Conservation (phyloP, 2,329 filamentous ascomycete species). For the Ophiocordyceps sinensis region DNA sequence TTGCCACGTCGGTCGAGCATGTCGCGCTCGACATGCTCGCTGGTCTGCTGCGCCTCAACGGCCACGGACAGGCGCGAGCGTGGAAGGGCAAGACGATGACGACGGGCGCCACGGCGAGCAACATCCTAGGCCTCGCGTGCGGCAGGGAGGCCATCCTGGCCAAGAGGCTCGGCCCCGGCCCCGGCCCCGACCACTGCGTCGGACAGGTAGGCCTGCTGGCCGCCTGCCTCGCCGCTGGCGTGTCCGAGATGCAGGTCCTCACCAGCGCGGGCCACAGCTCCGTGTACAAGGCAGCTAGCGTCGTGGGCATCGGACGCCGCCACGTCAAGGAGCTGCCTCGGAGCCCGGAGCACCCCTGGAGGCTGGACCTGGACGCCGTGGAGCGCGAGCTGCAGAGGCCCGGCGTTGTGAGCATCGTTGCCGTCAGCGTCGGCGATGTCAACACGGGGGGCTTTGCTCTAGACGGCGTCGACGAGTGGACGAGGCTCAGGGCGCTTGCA, state of each 20-base stretch:
- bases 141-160: conserved; percentile 49
- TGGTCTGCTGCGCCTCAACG: conserved; percentile 48
- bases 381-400: conserved; percentile 39
- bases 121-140: conserved; percentile 61
- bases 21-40: conserved; percentile 54
- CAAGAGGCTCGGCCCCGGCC: conserved; percentile 12
- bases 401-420: conserved; percentile 57
- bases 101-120: conserved; percentile 57
- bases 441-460: conserved; percentile 72
- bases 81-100: conserved; percentile 42
- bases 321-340: conserved; percentile 48
- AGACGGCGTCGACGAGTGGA: conserved; percentile 44
- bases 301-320: conserved; percentile 62
- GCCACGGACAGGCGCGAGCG: conserved; percentile 26
- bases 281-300: conserved; percentile 65
- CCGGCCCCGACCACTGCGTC: conserved; percentile 25
- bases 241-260: conserved; percentile 59
- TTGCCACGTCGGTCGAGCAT: conserved; percentile 65
- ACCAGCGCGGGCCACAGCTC: conserved; percentile 77
- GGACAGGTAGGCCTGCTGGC: conserved; percentile 56
- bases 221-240: conserved; percentile 48
- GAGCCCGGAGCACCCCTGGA: conserved; percentile 44
- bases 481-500: conserved; percentile 50
- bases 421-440: conserved; percentile 75
- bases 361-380: conserved; percentile 52